Percentiles rank a stretch among this genome's conserved stretches.
These are phyloP conservation scores for Volutella citrinella DNA, from an alignment of 2,329 filamentous ascomycete species.

Conservation along the genomic window DNA sequence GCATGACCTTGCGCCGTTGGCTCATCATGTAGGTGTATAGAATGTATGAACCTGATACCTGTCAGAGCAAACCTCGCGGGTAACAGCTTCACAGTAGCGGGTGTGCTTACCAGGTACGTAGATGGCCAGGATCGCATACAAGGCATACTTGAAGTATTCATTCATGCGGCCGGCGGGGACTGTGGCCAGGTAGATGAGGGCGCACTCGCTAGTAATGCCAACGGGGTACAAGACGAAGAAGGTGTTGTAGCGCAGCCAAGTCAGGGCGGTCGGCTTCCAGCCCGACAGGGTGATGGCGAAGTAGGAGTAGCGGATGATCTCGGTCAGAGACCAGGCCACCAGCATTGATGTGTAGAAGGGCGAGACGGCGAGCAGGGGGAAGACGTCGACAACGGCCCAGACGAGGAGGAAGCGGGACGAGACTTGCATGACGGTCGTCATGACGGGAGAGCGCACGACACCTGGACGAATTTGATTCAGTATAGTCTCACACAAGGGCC, in stretches of 20 bases:
- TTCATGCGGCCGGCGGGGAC: conserved; percentile 50
- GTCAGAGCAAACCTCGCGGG: conserved; percentile 2
- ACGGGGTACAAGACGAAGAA: conserved; percentile 92
- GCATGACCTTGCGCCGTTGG: conserved; percentile 78
- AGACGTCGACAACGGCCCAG: conserved; percentile 76
- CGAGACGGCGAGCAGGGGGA: conserved; percentile 62
- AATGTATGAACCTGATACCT: conserved; percentile 63
- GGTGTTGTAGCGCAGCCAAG: conserved; percentile 86
- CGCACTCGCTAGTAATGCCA: conserved; percentile 85
- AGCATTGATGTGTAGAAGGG: conserved; percentile 75
- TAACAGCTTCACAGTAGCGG: neutral
- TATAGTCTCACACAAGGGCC: conserved; percentile 5
- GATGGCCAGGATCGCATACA: conserved; percentile 65
- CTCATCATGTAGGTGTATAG: conserved; percentile 94
- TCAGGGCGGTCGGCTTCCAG: conserved; percentile 61
- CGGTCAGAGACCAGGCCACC: conserved; percentile 82
- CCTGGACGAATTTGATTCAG: conserved; percentile 44
- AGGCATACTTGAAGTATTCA: conserved; percentile 51
- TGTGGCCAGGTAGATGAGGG: conserved; percentile 70
- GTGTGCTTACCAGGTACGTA: conserved; percentile 75
- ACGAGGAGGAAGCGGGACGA: conserved; percentile 82
- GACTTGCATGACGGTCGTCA: conserved; percentile 90
- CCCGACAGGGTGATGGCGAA: conserved; percentile 73
- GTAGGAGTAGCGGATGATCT: conserved; percentile 90
- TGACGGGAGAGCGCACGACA: conserved; percentile 78